Base-by-base conservation (phyloP, 352 stramenopile genomes). In the Phytophthora cactorum region DNA sequence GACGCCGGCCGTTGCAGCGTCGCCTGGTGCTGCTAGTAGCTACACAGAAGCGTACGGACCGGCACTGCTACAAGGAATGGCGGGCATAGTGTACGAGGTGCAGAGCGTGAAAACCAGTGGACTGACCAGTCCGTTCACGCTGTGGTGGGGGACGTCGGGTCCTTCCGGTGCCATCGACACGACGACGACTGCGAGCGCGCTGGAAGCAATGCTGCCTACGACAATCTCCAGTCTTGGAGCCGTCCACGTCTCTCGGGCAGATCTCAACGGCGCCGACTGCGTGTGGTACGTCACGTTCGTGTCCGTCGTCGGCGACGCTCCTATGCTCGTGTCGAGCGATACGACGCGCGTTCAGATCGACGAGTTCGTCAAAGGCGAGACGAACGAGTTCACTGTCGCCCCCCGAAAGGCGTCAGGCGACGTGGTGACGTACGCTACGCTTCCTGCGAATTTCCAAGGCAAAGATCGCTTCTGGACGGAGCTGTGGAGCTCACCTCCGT, bases 391-490 rank as follows among this genome's bases (percentile, higher is more conserved):
- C 59, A 91, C 68, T 1, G 97, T 99, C 58, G 91, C 97, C 31
- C 96, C 97, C 43, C 96, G 96, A 31, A 98, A 98, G 63, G 89
- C 91, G 3, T 97, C 91, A 10, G 94, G 95, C 2, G 77, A 88
- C 14, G 82, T 97, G 3, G 81, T 99, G 7, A 93, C 84, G 28
- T 97, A 99, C 58, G 79, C 82, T 9, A 91, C 81, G 11, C 67
- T 87, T 10, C 82, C 91, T 0, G 47, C 77, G 1, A 86, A 73
- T 27, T 98, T 98, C 59, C 82, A 92, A 69, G 96, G 96, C 4
- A 77, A 83, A 12, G 97, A 99, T 73, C 43, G 93, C 1, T 99
- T 99, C 69, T 99, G 97, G 79, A 98, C 96, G 1, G 97, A 99
- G 68, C 68, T 99, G 11, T 98, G 95, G 92, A 85, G 84, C 7